Evolutionary conservation across 345 rosid species (phyloP), one percentile per base, ranked within the genome.

Genomic region (Melastoma malabathricum): DNA sequence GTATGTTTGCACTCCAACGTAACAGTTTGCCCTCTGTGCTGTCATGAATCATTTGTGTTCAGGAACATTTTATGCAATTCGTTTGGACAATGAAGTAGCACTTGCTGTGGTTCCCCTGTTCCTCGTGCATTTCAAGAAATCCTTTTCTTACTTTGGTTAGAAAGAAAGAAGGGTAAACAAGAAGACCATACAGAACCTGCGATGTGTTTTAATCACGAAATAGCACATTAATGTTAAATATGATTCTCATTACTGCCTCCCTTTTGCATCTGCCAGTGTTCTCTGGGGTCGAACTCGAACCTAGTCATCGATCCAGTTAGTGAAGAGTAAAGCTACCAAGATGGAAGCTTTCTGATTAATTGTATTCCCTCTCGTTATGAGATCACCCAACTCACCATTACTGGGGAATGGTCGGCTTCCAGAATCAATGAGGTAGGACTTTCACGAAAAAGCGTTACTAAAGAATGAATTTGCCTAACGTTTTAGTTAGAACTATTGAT

Each of bases 341-440:
- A 84, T 49, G 93, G 90, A 62, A 81, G 90, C 73, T 44, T 87
- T 29, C 66, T 77, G 84, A 69, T 92, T 62, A 65, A 90, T 19
- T 82, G 76, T 59, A 81, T 92, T 97, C 95, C 97, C 53, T 87
- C 95, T 47, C 83, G 84, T 34, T 71, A 83, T 29, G 97, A 92
- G 74, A 74, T 84, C 64, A 81, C 97, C 18, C 98, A 92, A 71
- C 77, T 87, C 58, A 74, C 80, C 1, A 43, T 82, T 58, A 84
- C 94, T 0, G 97, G 95, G 60, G 89, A 84, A 68, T 87, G 94
- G 98, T 74, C 90, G 43, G 73, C 89, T 15, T 70, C 86, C 50
- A 78, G 76, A 41, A 62, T 92, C 52, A 79, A 71, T 44, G 96
- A 87, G 90, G 98, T 90, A 67, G 62, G 56, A 14, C 38, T 50